phyloP scores from a whole-genome alignment of 176 grass and related monocot species.

The Lolium multiflorum region DNA sequence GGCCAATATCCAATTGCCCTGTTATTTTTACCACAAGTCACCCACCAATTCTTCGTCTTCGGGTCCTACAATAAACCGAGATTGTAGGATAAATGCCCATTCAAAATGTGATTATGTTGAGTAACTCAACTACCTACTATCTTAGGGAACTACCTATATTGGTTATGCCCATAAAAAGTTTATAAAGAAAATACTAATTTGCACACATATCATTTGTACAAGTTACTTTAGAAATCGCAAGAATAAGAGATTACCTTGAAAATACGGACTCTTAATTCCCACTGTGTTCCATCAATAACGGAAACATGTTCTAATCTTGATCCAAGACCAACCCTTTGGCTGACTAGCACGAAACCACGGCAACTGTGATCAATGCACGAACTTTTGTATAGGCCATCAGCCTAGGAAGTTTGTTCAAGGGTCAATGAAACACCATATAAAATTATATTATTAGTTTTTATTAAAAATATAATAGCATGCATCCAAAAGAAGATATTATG shows the following conservation, averaged over 20 bases:
- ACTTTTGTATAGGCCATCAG: not conserved
- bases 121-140: not conserved
- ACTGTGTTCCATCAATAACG: slow-evolving; percentile 12
- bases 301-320: slow-evolving; percentile 8
- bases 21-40: not conserved
- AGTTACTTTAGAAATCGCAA: not conserved
- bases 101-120: not conserved
- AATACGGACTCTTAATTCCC: not conserved
- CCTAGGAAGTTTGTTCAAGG: not conserved
- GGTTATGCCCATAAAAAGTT: not conserved
- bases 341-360: slow-evolving; percentile 47
- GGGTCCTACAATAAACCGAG: slow-evolving; percentile 18
- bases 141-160: not conserved
- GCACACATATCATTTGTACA: not conserved
- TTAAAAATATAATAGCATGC: not conserved
- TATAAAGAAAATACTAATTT: not conserved
- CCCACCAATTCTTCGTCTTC: slow-evolving; percentile 36
- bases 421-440: not conserved
- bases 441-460: not conserved
- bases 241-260: slow-evolving; percentile 29
- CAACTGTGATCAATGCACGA: slow-evolving; percentile 12
- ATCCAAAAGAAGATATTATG: not conserved
- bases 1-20: slow-evolving; percentile 46
- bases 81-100: not conserved
- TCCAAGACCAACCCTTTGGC: not conserved